These are phyloP conservation scores for Talaromyces stipitatus DNA, from an alignment of 495 filamentous ascomycete genomes.

Conservation along the genomic window DNA sequence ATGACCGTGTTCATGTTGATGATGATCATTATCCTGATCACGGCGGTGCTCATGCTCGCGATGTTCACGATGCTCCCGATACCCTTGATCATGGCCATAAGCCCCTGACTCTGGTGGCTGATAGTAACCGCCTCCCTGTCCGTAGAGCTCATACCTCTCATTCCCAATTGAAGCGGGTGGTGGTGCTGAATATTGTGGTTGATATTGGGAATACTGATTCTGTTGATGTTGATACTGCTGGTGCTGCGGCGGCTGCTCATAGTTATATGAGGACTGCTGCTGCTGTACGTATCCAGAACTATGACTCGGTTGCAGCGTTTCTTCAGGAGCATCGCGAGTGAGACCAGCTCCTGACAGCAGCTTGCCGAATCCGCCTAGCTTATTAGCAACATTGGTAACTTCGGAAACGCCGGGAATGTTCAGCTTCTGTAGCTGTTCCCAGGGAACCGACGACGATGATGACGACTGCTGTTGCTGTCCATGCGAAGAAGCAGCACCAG, in stretches of 20 bases:
- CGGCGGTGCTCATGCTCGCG: background rate
- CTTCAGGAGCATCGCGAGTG: conserved; percentile 15
- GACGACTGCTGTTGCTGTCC: conserved; percentile 15
- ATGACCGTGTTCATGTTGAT: background rate
- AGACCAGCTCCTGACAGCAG: conserved; percentile 28
- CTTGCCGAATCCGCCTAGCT: conserved; percentile 34
- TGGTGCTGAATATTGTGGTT: background rate
- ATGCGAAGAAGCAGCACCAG: conserved; percentile 12
- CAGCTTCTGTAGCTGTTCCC: conserved; percentile 30
- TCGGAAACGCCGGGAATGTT: conserved; percentile 37
- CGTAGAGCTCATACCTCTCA: conserved; percentile 5
- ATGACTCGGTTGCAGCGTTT: background rate
- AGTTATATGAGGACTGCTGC: background rate
- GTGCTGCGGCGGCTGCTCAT: background rate
- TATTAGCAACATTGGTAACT: conserved; percentile 28
- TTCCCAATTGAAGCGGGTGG: background rate
- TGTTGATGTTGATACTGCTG: conserved; percentile 3
- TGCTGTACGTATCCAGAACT: background rate
- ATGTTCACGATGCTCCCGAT: background rate
- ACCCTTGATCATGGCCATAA: conserved; percentile 1
- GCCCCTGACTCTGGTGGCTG: background rate
- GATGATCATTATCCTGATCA: background rate
- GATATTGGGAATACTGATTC: background rate
- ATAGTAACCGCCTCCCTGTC: background rate
- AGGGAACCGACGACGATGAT: conserved; percentile 19